Evolutionary conservation across 768 basidiomycete genomes (phyloP), one percentile per base, ranked within the genome.

Genomic region (Boletus tomentosulus): DNA sequence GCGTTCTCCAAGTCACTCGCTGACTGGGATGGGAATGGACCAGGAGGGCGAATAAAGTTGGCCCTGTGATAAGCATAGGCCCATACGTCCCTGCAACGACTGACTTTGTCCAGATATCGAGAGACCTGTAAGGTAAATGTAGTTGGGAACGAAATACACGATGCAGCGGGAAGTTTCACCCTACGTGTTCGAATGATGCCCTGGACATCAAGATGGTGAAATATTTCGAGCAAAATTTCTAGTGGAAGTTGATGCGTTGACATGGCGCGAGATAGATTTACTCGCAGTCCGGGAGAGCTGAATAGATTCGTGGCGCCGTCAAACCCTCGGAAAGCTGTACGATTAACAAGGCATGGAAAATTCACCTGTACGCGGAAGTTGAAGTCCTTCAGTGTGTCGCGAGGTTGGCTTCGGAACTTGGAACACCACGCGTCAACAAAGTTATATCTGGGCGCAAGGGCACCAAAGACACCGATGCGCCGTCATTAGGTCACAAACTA

Each of bases 81-180:
- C 63, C 63, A 64, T 13, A 62, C 15, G 2, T 52, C 46, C 41
- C 50, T 59, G 22, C 11, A 19, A 28, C 45, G 43, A 48, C 50
- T 65, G 0, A 51, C 28, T 6, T 12, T 35, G 24, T 46, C 33
- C 45, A 46, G 28, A 33, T 33, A 46, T 46, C 30, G 45, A 22
- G 45, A 46, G 2, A 31, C 45, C 45, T 46, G 45, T 31, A 45
- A 15, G 25, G 45, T 56, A 33, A 56, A 54, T 3, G 10, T 22
- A 6, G 3, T 19, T 10, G 19, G 10, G n/a, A 1, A 5, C 8
- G 8, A 42, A 42, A 11, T 10, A 24, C 41, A 24, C 34, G 4
- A 34, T 13, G 6, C 37, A 13, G 37, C n/a, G 5, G 55, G 11
- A 24, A 19, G 38, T 42, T 8, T 22, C 22, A 42, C 41, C 22